Percentiles rank a stretch among this genome's conserved stretches.
phyloP scores from a whole-genome alignment of 2,329 filamentous ascomycete genomes.

The Fusarium mundagurra region DNA sequence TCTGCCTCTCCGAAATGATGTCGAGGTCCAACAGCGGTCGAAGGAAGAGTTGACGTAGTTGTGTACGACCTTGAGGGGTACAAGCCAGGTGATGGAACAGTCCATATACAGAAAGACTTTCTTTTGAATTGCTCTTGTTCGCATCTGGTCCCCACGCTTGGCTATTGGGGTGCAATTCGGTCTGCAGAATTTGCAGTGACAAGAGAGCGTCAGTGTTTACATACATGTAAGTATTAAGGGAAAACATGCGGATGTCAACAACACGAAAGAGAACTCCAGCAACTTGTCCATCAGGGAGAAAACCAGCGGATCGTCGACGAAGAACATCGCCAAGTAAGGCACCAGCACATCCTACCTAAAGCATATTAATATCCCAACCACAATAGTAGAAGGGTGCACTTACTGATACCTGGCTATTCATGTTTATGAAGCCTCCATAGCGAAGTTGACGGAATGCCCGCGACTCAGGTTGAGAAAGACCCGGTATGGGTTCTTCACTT shows the following conservation, averaged over 20 bases:
- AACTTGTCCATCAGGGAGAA: conserved; percentile 67
- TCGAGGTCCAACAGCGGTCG: conserved; percentile 76
- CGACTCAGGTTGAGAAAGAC: conserved; percentile 54
- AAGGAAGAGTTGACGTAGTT: conserved; percentile 82
- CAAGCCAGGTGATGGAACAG: conserved; percentile 79
- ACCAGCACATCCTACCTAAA: conserved; percentile 81
- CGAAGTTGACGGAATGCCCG: conserved; percentile 71
- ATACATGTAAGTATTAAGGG: conserved; percentile 73
- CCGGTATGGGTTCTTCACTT: conserved; percentile 45
- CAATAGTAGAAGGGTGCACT: background rate
- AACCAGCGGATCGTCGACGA: conserved; percentile 66
- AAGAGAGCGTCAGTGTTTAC: conserved; percentile 82
- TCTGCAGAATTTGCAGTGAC: conserved; percentile 85
- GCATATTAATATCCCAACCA: conserved; percentile 8
- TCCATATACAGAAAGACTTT: conserved; percentile 84
- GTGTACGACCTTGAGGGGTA: conserved; percentile 80
- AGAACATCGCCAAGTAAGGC: conserved; percentile 84
- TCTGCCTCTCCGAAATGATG: conserved; percentile 76
- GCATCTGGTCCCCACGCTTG: conserved; percentile 71
- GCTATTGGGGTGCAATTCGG: conserved; percentile 83
- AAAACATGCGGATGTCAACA: conserved; percentile 77
- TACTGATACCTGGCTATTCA: conserved; percentile 78
- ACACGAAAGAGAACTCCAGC: conserved; percentile 65
- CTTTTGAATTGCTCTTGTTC: conserved; percentile 71
- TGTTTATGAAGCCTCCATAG: conserved; percentile 75